Conservation (phyloP, 2,329 filamentous ascomycete species). For the Fusarium miscanthi region DNA sequence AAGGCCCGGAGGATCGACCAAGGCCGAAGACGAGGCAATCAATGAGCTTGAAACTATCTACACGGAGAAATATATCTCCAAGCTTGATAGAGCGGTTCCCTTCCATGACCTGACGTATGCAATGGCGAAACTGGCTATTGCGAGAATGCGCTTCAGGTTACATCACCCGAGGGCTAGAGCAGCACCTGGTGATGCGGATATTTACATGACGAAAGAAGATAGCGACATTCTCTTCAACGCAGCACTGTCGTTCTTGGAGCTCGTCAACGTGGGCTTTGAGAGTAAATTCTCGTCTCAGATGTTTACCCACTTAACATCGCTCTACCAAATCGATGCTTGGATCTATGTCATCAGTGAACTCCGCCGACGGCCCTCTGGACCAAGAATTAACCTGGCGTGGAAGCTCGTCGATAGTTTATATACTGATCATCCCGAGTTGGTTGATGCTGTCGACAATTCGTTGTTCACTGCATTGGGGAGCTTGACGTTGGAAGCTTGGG, state of each 20-base stretch:
- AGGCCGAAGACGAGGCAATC: slow-evolving; percentile 39
- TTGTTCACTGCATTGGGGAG: slow-evolving; percentile 25
- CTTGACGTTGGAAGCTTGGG: slow-evolving; percentile 40
- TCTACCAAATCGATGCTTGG: slow-evolving; percentile 46
- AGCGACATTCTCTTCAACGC: slow-evolving; percentile 43
- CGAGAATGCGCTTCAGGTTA: slow-evolving; percentile 47
- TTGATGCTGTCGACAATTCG: background rate
- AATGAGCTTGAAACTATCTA: slow-evolving; percentile 45
- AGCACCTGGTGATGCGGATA: background rate
- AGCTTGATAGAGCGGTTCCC: slow-evolving; percentile 45
- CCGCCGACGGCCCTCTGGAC: slow-evolving; percentile 28
- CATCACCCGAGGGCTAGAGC: slow-evolving; percentile 43
- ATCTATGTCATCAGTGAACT: slow-evolving; percentile 50
- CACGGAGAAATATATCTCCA: slow-evolving; percentile 30
- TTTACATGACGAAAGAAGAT: slow-evolving; percentile 34
- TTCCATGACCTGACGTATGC: slow-evolving; percentile 40
- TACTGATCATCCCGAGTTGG: slow-evolving; percentile 32
- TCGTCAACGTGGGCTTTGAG: slow-evolving; percentile 27
- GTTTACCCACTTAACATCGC: slow-evolving; percentile 44
- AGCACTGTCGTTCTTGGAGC: slow-evolving; percentile 40
- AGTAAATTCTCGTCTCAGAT: slow-evolving; percentile 47
- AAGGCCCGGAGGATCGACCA: background rate
- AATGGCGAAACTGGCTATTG: slow-evolving; percentile 41
- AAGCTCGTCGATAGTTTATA: slow-evolving; percentile 43
- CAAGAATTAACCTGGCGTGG: slow-evolving; percentile 43